Conservation (phyloP, 345 rosid genomes). For the Sonneratia alba region DNA sequence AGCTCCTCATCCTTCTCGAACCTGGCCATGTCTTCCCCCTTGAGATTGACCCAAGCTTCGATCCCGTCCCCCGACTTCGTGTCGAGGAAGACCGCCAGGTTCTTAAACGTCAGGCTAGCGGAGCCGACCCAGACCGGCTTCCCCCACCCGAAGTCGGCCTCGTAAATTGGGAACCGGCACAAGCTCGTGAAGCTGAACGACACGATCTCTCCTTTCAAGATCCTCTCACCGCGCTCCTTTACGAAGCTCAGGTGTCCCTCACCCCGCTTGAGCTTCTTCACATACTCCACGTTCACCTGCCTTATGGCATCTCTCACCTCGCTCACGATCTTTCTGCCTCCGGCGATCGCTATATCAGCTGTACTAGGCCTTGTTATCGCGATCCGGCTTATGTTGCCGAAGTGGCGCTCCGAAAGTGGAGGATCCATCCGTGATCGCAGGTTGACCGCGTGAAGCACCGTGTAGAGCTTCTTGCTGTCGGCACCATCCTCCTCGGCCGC, state of each 20-base stretch:
- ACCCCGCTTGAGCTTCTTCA: constrained; percentile 16
- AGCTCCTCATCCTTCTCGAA: constrained; percentile 16
- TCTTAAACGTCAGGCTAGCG: constrained; percentile 17
- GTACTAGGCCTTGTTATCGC: constrained; percentile 5
- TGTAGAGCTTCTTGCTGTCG: constrained; percentile 1
- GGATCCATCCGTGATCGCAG: constrained; percentile 16
- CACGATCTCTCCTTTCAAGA: constrained; percentile 18
- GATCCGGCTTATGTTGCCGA: constrained; percentile 17
- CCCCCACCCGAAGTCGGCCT: constrained; percentile 21
- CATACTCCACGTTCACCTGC: constrained; percentile 9
- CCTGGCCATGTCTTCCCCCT: constrained; percentile 15
- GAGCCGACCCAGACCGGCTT: constrained; percentile 18
- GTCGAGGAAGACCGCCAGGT: constrained; percentile 34
- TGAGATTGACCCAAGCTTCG: constrained; percentile 20
- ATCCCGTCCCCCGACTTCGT: constrained; percentile 25
- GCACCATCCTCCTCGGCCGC: background rate
- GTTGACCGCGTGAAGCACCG: constrained; percentile 15
- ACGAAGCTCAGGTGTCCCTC: constrained; percentile 11
- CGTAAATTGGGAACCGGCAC: constrained; percentile 16
- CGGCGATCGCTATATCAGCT: background rate
- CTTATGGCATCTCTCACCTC: constrained; percentile 16
- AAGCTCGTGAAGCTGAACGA: constrained; percentile 16
- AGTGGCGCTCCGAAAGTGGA: constrained; percentile 12
- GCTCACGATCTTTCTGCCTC: constrained; percentile 3
- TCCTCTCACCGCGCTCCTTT: constrained; percentile 5